Percentiles rank a stretch among this genome's conserved stretches.
Conservation (phyloP, 2,329 filamentous ascomycete species). For the Epichloe baconii region DNA sequence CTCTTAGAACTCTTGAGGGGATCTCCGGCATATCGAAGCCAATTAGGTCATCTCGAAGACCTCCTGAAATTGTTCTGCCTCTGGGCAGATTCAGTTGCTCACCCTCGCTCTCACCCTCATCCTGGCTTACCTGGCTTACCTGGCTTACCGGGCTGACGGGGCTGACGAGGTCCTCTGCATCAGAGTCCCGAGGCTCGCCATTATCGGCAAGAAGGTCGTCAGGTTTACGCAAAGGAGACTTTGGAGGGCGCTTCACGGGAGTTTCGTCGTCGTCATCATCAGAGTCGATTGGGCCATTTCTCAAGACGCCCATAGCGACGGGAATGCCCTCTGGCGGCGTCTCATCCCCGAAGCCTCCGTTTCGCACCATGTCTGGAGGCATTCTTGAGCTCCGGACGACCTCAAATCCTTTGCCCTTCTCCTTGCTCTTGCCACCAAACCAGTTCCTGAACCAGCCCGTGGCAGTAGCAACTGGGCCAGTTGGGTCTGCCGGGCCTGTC, state of each 20-base stretch:
- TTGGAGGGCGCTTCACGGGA: slow-evolving; percentile 11
- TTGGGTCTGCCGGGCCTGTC: slow-evolving; percentile 89
- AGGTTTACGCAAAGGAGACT: slow-evolving; percentile 15
- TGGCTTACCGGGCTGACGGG: background rate
- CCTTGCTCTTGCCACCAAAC: slow-evolving; percentile 76
- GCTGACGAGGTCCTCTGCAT: slow-evolving; percentile 28
- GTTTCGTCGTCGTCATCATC: slow-evolving; percentile 38
- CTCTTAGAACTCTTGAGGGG: slow-evolving; percentile 61
- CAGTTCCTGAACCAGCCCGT: slow-evolving; percentile 77
- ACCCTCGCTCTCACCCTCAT: background rate
- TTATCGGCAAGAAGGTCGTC: slow-evolving; percentile 31
- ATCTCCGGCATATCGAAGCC: slow-evolving; percentile 38
- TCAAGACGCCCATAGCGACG: slow-evolving; percentile 46
- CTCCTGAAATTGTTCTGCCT: background rate
- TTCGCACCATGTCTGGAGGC: slow-evolving; percentile 54
- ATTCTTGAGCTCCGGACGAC: slow-evolving; percentile 84
- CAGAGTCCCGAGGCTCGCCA: slow-evolving; percentile 32
- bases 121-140: no score
- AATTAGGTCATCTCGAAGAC: background rate
- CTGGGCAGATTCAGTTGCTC: slow-evolving; percentile 12
- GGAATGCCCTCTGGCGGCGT: slow-evolving; percentile 54
- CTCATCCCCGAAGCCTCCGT: slow-evolving; percentile 46
- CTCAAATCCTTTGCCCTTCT: slow-evolving; percentile 93
- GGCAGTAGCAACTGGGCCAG: slow-evolving; percentile 77
- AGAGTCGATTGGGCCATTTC: slow-evolving; percentile 50